A percentile compares a stretch with the other conserved stretches of the same genome.
Evolutionary conservation across 2,329 filamentous ascomycete species (phyloP).

Genomic region (Meredithiella fracta): DNA sequence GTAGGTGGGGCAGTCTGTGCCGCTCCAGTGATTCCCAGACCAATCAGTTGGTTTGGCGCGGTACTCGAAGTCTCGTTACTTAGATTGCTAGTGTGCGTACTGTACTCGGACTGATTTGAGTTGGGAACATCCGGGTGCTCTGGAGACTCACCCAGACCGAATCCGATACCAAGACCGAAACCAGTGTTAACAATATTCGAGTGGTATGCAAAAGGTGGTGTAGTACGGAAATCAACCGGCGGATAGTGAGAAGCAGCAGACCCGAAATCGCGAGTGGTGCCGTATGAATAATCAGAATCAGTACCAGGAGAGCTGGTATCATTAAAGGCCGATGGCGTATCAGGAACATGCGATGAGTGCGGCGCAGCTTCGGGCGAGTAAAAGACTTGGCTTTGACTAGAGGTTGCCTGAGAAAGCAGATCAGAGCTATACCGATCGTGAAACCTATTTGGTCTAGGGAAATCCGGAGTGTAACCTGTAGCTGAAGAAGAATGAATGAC

Average conservation of each 20-base stretch:
- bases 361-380: background rate
- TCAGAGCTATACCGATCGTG: background rate
- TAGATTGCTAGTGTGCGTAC: background rate
- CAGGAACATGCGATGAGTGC: background rate
- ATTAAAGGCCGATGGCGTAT: background rate
- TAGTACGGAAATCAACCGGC: background rate
- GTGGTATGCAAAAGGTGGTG: background rate
- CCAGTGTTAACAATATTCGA: background rate
- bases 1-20: constrained; percentile 8
- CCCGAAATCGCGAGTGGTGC: background rate
- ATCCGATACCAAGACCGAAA: background rate
- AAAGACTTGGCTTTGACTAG: background rate
- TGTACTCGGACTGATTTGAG: background rate
- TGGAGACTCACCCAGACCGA: background rate
- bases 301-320: background rate
- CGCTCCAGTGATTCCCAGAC: constrained; percentile 3
- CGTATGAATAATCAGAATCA: constrained; percentile 1
- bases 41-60: background rate
- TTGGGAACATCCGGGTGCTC: no score
- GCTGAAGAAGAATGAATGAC: background rate
- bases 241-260: background rate
- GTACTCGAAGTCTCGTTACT: background rate
- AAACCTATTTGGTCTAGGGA: background rate
- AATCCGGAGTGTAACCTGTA: background rate
- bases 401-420: background rate